Evolutionary conservation across 208 protist genomes (phyloP).

Genomic region (Trypanosoma platydactyli): DNA sequence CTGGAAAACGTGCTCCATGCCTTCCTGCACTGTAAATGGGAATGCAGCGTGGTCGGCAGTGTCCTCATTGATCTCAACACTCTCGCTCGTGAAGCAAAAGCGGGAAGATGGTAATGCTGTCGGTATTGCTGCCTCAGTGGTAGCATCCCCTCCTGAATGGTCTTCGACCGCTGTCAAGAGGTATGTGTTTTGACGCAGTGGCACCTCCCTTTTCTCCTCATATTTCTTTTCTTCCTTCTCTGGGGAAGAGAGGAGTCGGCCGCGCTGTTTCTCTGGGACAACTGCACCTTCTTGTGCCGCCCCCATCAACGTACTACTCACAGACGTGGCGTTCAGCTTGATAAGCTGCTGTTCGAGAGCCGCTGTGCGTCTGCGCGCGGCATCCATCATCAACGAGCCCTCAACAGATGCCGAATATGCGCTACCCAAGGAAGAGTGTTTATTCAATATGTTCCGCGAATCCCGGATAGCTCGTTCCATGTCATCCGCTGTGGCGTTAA

Average conservation of each 20-base stretch:
- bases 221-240: too few relatives aligned
- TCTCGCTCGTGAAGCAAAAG: slow-evolving; percentile 23
- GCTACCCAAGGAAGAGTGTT: slow-evolving; percentile 47
- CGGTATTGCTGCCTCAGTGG: neutral
- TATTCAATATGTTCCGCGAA: slow-evolving; percentile 56
- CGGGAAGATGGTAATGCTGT: neutral
- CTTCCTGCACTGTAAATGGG: neutral
- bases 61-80: slow-evolving; percentile 1
- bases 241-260: too few relatives aligned
- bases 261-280: neutral
- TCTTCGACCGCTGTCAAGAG: neutral
- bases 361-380: slow-evolving; percentile 52
- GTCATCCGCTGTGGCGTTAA: slow-evolving; percentile 61
- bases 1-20: neutral
- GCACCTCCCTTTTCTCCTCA: neutral
- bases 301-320: neutral
- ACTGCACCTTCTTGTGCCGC: neutral
- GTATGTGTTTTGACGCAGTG: neutral
- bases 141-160: neutral
- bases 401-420: slow-evolving; percentile 48
- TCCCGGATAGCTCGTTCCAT: slow-evolving; percentile 79
- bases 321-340: slow-evolving; percentile 25
- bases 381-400: slow-evolving; percentile 49
- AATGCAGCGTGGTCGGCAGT: neutral
- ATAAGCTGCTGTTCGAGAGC: slow-evolving; percentile 61